Evolutionary conservation across 129 eudicot genomes (phyloP).

Genomic region (Smallanthus sonchifolius): DNA sequence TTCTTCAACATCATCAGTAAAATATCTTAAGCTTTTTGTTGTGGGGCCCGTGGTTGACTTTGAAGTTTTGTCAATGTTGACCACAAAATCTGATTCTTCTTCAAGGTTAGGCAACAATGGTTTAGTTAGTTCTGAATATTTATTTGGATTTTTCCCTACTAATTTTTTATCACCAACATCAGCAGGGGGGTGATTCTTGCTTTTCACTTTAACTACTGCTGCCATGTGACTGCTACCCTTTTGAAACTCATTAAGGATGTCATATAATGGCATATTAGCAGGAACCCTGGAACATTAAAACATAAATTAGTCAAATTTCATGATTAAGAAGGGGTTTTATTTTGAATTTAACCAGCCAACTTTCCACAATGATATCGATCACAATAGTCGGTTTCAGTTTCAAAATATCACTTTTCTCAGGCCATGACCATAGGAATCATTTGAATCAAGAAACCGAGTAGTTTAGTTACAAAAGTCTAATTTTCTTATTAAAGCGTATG

Average conservation of each 20-base stretch:
- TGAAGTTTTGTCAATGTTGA: slow-evolving; percentile 45
- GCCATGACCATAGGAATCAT: too few species aligned
- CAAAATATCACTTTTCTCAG: too few species aligned
- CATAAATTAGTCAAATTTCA: not conserved
- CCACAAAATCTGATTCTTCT: slow-evolving; percentile 37
- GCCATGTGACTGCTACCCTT: slow-evolving; percentile 99
- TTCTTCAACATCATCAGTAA: slow-evolving; percentile 63
- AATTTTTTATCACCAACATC: slow-evolving; percentile 21
- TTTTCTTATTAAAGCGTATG: not conserved
- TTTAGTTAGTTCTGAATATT: slow-evolving; percentile 39
- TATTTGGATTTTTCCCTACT: slow-evolving; percentile 17
- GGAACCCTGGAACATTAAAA: slow-evolving; percentile 62
- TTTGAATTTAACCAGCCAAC: not conserved
- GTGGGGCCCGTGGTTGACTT: slow-evolving; percentile 10
- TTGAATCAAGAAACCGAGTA: not conserved
- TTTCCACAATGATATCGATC: too few species aligned
- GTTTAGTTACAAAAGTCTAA: not conserved
- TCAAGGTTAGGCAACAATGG: slow-evolving; percentile 57
- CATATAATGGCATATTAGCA: slow-evolving; percentile 90
- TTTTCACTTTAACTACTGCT: slow-evolving; percentile 81
- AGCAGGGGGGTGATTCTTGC: slow-evolving; percentile 34
- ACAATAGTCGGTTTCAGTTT: too few species aligned
- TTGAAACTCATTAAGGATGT: slow-evolving; percentile 93
- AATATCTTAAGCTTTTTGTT: slow-evolving; percentile 21
- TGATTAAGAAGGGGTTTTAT: not conserved